phyloP scores from a whole-genome alignment of 2,329 filamentous ascomycete species.

The Lecanicillium sp. region DNA sequence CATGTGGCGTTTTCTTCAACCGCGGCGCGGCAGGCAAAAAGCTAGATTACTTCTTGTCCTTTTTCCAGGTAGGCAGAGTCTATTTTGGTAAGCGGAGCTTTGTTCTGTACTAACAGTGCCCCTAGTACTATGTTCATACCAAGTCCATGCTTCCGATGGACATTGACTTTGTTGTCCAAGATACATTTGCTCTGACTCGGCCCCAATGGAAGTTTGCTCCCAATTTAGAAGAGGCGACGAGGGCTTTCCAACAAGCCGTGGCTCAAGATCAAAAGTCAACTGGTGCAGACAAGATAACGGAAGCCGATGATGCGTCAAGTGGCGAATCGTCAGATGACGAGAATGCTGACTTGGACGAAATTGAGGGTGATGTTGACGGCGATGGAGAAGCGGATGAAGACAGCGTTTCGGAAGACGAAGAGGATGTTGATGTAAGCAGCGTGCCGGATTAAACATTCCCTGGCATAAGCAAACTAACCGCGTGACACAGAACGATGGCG shows the following conservation, averaged over 20 bases:
- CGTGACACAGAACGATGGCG: constrained; percentile 38
- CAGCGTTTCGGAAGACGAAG: constrained; percentile 52
- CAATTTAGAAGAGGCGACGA: constrained; percentile 74
- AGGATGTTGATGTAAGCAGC: constrained; percentile 46
- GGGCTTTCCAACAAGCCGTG: constrained; percentile 79
- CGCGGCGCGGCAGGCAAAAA: constrained; percentile 92
- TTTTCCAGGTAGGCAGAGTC: constrained; percentile 63
- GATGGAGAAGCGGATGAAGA: constrained; percentile 48
- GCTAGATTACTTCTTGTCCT: constrained; percentile 92
- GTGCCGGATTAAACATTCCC: neutral
- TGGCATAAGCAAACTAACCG: neutral
- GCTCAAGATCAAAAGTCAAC: constrained; percentile 80
- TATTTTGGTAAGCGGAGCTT: too few relatives aligned
- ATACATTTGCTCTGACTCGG: constrained; percentile 75
- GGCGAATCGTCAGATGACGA: constrained; percentile 71
- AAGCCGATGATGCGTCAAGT: constrained; percentile 66
- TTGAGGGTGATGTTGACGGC: constrained; percentile 51
- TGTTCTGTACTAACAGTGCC: constrained; percentile 3
- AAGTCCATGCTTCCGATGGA: constrained; percentile 93
- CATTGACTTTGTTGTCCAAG: constrained; percentile 92
- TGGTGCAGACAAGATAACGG: constrained; percentile 59
- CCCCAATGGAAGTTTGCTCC: constrained; percentile 88
- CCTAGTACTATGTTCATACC: constrained; percentile 83
- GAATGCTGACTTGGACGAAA: constrained; percentile 58
- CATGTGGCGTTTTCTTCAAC: constrained; percentile 93